Conservation (phyloP, 2,329 filamentous ascomycete species). For the Metarhizium brunneum region DNA sequence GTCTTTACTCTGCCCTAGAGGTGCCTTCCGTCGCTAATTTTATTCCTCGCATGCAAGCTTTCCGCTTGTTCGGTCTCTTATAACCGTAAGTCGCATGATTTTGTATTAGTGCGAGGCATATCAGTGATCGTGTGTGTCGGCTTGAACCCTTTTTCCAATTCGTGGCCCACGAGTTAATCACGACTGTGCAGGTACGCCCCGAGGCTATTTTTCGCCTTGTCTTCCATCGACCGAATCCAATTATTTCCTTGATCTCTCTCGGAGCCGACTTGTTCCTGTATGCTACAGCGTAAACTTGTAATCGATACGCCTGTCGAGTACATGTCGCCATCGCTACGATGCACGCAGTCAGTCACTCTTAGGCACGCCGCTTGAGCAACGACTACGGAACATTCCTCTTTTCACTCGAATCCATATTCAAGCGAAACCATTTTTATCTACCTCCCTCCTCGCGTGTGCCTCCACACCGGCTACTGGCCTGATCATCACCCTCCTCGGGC, state of each 20-base stretch:
- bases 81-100: constrained; percentile 4
- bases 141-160: background rate
- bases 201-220: background rate
- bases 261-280: background rate
- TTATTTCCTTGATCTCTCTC: background rate
- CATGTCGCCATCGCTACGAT: constrained; percentile 11
- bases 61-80: constrained; percentile 1
- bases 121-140: background rate
- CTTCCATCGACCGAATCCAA: background rate
- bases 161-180: background rate
- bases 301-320: constrained; percentile 1
- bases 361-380: constrained; percentile 6
- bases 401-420: background rate
- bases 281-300: background rate
- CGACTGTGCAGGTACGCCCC: background rate
- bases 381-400: background rate
- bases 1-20: background rate
- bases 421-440: background rate
- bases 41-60: constrained; percentile 1
- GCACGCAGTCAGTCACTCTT: constrained; percentile 10
- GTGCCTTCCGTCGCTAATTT: background rate
- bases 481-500: constrained; percentile 7
- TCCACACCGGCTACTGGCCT: background rate
- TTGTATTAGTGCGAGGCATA: constrained; percentile 8
- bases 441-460: background rate